Evolutionary conservation across 2,329 filamentous ascomycete species (phyloP).

Genomic region (Microsporum audouinii): DNA sequence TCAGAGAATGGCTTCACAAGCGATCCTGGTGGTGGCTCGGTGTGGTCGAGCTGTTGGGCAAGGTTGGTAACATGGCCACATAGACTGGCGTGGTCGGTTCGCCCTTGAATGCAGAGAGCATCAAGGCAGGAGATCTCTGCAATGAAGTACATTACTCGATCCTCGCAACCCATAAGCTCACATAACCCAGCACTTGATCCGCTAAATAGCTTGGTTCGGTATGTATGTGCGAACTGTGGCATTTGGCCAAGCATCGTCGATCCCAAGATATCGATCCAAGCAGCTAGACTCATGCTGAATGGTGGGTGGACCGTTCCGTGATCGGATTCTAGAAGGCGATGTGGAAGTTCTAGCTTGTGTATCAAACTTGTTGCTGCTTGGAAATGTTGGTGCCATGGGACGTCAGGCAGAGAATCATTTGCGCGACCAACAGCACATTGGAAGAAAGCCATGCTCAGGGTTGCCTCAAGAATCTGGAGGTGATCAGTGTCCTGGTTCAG

Average conservation of each 20-base stretch:
- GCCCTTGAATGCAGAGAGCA: conserved; percentile 68
- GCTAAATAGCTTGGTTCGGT: conserved; percentile 77
- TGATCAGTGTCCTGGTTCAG: conserved; percentile 70
- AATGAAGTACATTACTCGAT: conserved; percentile 94
- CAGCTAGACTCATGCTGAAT: conserved; percentile 80
- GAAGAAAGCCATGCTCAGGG: conserved; percentile 89
- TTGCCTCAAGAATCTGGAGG: conserved; percentile 74
- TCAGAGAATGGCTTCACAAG: conserved; percentile 47
- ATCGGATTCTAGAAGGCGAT: conserved; percentile 50
- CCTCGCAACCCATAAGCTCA: conserved; percentile 95
- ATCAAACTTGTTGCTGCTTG: conserved; percentile 78
- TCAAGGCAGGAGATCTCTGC: conserved; percentile 95
- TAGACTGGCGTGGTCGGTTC: conserved; percentile 67
- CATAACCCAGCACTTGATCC: conserved; percentile 59
- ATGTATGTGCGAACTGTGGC: conserved; percentile 85
- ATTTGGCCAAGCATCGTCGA: conserved; percentile 81
- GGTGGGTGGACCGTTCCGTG: conserved; percentile 55
- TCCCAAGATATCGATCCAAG: conserved; percentile 96
- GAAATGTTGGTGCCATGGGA: conserved; percentile 96
- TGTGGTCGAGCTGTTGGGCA: conserved; percentile 72
- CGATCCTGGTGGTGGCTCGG: conserved; percentile 55
- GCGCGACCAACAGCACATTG: conserved; percentile 81
- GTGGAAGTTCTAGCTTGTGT: conserved; percentile 68
- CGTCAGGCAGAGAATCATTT: conserved; percentile 76
- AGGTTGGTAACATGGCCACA: conserved; percentile 85